Percentiles rank a stretch among this genome's conserved stretches.
Evolutionary conservation across 2,329 filamentous ascomycete genomes (phyloP).

Genomic region (Delphinella strobiligena): DNA sequence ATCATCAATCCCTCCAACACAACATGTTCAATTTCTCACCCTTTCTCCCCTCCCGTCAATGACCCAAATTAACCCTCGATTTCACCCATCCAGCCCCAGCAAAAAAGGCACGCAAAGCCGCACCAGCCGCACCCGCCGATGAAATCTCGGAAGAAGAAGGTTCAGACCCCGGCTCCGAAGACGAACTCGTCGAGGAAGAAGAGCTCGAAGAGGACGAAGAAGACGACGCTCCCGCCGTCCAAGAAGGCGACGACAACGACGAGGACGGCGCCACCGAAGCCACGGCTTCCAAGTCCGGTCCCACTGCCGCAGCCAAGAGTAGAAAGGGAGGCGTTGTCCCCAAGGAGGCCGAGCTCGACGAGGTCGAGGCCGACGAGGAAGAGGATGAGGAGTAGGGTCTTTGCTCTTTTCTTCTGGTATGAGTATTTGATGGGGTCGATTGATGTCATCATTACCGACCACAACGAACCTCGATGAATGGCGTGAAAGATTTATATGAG

Average conservation of each 20-base stretch:
- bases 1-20: slow-evolving; percentile 11
- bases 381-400: background rate
- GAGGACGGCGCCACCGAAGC: slow-evolving; percentile 15
- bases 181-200: slow-evolving; percentile 13
- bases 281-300: slow-evolving; percentile 16
- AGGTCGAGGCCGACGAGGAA: slow-evolving; percentile 16
- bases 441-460: too few species aligned
- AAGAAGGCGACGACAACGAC: slow-evolving; percentile 13
- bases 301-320: slow-evolving; percentile 18
- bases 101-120: slow-evolving; percentile 5
- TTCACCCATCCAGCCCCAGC: background rate
- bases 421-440: too few species aligned
- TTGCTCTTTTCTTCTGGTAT: background rate
- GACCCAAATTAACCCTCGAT: background rate
- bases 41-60: too few species aligned
- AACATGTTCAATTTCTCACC: background rate
- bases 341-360: slow-evolving; percentile 19
- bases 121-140: slow-evolving; percentile 7
- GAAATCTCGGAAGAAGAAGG: slow-evolving; percentile 11
- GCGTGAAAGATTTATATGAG: too few species aligned
- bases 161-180: slow-evolving; percentile 10
- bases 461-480: too few species aligned
- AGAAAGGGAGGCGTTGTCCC: slow-evolving; percentile 17
- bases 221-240: slow-evolving; percentile 11
- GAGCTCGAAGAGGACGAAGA: slow-evolving; percentile 10